Conservation (phyloP, 2,329 filamentous ascomycete species). For the Arthrobotrys sphaeroides region DNA sequence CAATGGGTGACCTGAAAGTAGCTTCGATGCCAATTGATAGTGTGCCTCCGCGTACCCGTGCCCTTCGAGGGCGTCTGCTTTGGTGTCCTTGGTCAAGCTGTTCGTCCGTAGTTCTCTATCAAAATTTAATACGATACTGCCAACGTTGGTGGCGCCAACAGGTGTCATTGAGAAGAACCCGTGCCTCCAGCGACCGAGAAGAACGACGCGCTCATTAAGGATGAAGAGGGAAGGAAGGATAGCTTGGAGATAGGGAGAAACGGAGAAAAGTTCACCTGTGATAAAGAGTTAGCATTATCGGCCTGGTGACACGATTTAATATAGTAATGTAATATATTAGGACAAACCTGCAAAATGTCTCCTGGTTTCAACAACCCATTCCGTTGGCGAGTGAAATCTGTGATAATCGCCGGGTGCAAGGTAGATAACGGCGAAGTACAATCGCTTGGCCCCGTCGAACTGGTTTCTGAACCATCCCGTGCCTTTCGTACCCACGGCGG, state of each 20-base stretch:
- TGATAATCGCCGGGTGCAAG: conserved; percentile 98
- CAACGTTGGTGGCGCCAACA: conserved; percentile 96
- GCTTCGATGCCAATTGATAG: conserved; percentile 78
- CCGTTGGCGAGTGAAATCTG: conserved; percentile 92
- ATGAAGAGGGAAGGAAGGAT: conserved; percentile 94
- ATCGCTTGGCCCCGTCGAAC: conserved; percentile 67
- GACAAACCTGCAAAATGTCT: conserved; percentile 83
- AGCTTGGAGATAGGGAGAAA: conserved; percentile 92
- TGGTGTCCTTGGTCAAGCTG: conserved; percentile 88
- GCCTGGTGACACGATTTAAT: too few species aligned
- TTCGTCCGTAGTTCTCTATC: conserved; percentile 94
- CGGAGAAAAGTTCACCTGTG: conserved; percentile 82
- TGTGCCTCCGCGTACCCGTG: conserved; percentile 92
- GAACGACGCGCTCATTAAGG: conserved; percentile 92
- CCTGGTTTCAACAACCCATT: conserved; percentile 92
- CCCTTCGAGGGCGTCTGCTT: conserved; percentile 84
- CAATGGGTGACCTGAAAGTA: conserved; percentile 84
- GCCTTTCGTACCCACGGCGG: conserved; percentile 59
- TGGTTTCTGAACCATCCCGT: conserved; percentile 48
- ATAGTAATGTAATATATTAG: not conserved
- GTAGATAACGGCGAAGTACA: conserved; percentile 96
- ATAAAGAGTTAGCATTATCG: not conserved
- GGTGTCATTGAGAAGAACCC: conserved; percentile 97
- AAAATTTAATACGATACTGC: conserved; percentile 96
- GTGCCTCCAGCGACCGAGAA: conserved; percentile 93